Evolutionary conservation across 2,329 filamentous ascomycete genomes (phyloP).

Genomic region (Fusarium napiforme): DNA sequence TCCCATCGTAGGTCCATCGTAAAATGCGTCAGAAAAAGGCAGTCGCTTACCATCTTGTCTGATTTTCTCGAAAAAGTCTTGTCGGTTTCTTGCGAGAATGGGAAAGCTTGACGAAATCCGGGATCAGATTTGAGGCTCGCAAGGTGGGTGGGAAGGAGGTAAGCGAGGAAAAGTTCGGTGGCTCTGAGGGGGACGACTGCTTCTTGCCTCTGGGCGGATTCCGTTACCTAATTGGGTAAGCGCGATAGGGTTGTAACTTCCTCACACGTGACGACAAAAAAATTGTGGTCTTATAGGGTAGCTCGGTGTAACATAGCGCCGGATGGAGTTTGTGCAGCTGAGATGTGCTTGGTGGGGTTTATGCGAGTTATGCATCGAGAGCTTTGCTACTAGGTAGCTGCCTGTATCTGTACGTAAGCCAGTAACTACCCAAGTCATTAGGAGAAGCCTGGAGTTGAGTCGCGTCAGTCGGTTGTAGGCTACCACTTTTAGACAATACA

Average conservation of each 20-base stretch:
- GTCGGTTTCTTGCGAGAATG: constrained; percentile 59
- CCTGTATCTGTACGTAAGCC: constrained; percentile 26
- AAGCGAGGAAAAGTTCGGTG: constrained; percentile 63
- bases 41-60: constrained; percentile 76
- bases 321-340: constrained; percentile 35
- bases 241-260: constrained; percentile 50
- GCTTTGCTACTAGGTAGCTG: constrained; percentile 1
- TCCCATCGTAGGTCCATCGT: constrained; percentile 37
- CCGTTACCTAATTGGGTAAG: constrained; percentile 49
- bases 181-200: constrained; percentile 49
- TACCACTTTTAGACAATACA: constrained; percentile 21
- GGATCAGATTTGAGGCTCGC: constrained; percentile 65
- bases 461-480: constrained; percentile 25
- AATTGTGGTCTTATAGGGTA: background rate
- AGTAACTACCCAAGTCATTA: background rate
- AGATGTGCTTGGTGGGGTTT: constrained; percentile 24
- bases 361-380: constrained; percentile 37
- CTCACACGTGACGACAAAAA: constrained; percentile 51
- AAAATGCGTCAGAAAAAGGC: constrained; percentile 30
- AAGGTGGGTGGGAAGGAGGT: constrained; percentile 59
- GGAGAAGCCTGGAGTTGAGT: constrained; percentile 13
- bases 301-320: constrained; percentile 42
- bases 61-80: constrained; percentile 58
- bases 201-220: constrained; percentile 52
- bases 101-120: constrained; percentile 65